Evolutionary conservation across 495 filamentous ascomycete genomes (phyloP).

Genomic region (Penicillium pancosmium): DNA sequence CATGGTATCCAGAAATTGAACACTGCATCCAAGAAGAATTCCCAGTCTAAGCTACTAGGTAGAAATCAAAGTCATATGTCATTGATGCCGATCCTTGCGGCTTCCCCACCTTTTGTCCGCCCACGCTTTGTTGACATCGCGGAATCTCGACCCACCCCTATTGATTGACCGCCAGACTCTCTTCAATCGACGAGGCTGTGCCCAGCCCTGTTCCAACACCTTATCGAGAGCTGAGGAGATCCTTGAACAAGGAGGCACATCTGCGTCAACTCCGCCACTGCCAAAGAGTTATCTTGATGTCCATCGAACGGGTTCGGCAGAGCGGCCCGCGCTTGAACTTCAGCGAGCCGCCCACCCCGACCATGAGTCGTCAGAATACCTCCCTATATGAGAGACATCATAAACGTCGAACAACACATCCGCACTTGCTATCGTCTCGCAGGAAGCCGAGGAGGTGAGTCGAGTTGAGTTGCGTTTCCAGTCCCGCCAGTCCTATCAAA

Average conservation of each 20-base stretch:
- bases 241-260: not conserved
- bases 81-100: constrained; percentile 5
- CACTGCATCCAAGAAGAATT: too few relatives aligned
- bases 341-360: constrained; percentile 42
- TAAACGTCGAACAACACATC: constrained; percentile 39
- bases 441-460: constrained; percentile 59
- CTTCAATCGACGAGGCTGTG: not conserved
- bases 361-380: constrained; percentile 40
- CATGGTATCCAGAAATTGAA: too few relatives aligned
- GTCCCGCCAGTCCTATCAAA: not conserved
- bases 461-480: not conserved
- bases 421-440: constrained; percentile 48
- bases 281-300: not conserved
- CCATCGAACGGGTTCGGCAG: constrained; percentile 1
- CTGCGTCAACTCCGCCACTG: not conserved
- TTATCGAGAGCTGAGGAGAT: not conserved
- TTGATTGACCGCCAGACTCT: not conserved
- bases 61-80: too few relatives aligned
- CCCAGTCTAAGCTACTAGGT: too few relatives aligned
- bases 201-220: not conserved
- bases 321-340: constrained; percentile 36
- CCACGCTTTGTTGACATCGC: not conserved
- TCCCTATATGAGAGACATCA: constrained; percentile 32
- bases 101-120: constrained; percentile 6
- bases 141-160: too few relatives aligned